These are phyloP conservation scores for Sclerotinia trifoliorum DNA, from an alignment of 2,329 filamentous ascomycete species.

Conservation along the genomic window DNA sequence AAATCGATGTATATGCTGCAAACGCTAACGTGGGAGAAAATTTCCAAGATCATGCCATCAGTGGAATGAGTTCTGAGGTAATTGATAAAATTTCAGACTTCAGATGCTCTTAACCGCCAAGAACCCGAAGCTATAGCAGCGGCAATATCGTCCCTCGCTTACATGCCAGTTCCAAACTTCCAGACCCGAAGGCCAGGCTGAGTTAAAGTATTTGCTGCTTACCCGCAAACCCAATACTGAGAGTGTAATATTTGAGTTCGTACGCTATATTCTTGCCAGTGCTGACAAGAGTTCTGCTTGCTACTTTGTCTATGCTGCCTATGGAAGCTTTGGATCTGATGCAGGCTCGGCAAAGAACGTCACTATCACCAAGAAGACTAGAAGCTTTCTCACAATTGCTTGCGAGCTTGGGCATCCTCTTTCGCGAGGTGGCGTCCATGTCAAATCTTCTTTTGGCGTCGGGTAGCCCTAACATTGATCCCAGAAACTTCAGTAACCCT, in stretches of 20 bases:
- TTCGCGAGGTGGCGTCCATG: conserved; percentile 46
- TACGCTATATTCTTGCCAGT: background rate
- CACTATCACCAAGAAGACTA: conserved; percentile 33
- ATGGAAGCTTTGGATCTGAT: conserved; percentile 1
- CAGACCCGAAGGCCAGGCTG: background rate
- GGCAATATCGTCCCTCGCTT: background rate
- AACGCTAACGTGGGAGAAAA: conserved; percentile 29
- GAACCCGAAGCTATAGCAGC: conserved; percentile 1
- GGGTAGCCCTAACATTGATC: conserved; percentile 43
- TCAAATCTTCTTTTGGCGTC: conserved; percentile 39
- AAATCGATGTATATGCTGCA: conserved; percentile 29
- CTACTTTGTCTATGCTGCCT: background rate
- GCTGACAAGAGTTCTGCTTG: background rate
- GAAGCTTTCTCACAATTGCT: conserved; percentile 56
- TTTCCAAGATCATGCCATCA: conserved; percentile 24
- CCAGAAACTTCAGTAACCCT: conserved; percentile 45
- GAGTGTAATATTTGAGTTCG: background rate
- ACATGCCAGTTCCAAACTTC: background rate
- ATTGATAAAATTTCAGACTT: background rate
- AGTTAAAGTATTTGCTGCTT: background rate
- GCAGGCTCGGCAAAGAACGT: background rate
- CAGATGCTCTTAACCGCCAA: background rate
- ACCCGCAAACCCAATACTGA: background rate
- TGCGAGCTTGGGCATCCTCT: conserved; percentile 42
- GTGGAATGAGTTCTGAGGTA: conserved; percentile 1